phyloP scores from a whole-genome alignment of 1,284 basidiomycete species.

The Cryptococcus maquisensis region DNA sequence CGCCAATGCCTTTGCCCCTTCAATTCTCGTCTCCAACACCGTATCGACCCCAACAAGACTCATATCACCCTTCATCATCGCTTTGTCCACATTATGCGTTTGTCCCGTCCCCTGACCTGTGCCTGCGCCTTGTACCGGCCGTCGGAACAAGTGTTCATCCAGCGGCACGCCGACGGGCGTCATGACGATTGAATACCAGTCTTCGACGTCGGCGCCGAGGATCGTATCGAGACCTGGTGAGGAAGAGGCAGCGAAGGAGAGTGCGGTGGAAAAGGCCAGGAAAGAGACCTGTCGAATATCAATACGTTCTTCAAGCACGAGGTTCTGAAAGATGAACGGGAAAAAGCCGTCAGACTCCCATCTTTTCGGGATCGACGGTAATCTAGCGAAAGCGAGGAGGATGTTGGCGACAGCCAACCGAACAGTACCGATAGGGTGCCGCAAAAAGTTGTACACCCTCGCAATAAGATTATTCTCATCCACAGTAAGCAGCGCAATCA shows the following conservation, averaged over 20 bases:
- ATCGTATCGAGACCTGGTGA: constrained; percentile 44
- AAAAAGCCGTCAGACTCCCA: constrained; percentile 81
- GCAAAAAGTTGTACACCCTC: constrained; percentile 91
- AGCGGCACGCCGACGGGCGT: constrained; percentile 82
- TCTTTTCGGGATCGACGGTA: constrained; percentile 65
- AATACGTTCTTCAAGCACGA: constrained; percentile 82
- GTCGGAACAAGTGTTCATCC: constrained; percentile 49
- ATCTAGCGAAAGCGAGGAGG: constrained; percentile 76
- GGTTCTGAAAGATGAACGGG: constrained; percentile 87
- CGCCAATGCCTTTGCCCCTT: constrained; percentile 76
- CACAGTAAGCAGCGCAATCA: constrained; percentile 29
- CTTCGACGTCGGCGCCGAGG: constrained; percentile 34
- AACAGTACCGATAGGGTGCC: constrained; percentile 92
- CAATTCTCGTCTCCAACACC: constrained; percentile 75
- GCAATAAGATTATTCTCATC: constrained; percentile 60
- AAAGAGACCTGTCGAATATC: constrained; percentile 80
- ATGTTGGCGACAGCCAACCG: constrained; percentile 91
- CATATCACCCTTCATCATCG: constrained; percentile 87
- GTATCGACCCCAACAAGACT: constrained; percentile 75
- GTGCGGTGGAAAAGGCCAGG: constrained; percentile 70
- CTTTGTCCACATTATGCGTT: constrained; percentile 93
- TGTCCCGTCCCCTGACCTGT: constrained; percentile 6
- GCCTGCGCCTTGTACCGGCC: not conserved
- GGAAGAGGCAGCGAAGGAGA: constrained; percentile 59
- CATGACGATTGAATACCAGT: constrained; percentile 85